Percentiles rank a stretch among this genome's conserved stretches.
Conservation (phyloP, 2,329 filamentous ascomycete genomes). For the Xylaria sp. region DNA sequence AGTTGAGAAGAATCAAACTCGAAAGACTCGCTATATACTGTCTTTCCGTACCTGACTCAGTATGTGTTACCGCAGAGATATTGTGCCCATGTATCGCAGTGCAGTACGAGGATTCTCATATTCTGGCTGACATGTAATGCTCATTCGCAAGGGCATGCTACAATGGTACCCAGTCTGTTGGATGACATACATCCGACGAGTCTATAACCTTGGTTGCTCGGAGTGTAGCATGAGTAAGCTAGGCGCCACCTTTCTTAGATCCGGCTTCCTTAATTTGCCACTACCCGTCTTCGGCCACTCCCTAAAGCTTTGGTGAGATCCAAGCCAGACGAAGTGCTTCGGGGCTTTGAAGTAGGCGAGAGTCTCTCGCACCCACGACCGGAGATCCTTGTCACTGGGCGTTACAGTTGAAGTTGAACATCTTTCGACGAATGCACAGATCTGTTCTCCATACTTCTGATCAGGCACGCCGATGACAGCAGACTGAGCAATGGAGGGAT, state of each 20-base stretch:
- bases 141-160: too few relatives aligned
- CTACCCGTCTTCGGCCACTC: not conserved
- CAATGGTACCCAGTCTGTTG: too few relatives aligned
- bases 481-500: not conserved
- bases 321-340: not conserved
- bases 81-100: too few relatives aligned
- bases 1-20: too few relatives aligned
- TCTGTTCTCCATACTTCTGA: not conserved
- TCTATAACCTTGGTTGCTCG: not conserved
- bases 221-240: not conserved
- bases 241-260: not conserved
- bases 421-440: not conserved
- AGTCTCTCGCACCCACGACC: not conserved
- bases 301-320: not conserved
- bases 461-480: not conserved
- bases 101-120: too few relatives aligned
- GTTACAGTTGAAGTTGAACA: not conserved
- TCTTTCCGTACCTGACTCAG: too few relatives aligned
- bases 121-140: too few relatives aligned
- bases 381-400: not conserved
- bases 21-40: too few relatives aligned
- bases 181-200: not conserved
- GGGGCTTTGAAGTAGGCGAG: not conserved
- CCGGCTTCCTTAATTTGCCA: slow-evolving; percentile 1
- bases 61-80: too few relatives aligned